Evolutionary conservation across 805 yeast genomes (phyloP).

Genomic region (Yarrowia sp.): DNA sequence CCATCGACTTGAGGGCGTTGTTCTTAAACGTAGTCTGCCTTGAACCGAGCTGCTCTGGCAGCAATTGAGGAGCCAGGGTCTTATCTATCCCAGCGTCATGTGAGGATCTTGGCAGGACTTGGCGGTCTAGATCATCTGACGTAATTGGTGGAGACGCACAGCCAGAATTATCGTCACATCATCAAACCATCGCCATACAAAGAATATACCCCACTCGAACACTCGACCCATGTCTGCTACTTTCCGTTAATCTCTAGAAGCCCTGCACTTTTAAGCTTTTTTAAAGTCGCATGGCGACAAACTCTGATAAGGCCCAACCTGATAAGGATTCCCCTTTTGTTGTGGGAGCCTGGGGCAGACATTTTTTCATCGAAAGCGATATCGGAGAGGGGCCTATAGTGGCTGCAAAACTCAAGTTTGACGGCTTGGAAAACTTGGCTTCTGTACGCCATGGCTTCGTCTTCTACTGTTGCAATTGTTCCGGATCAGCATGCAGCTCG

Average conservation of each 20-base stretch:
- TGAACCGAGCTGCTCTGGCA: too few relatives aligned
- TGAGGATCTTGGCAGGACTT: background rate
- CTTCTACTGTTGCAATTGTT: background rate
- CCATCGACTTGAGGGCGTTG: background rate
- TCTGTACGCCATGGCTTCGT: background rate
- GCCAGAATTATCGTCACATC: background rate
- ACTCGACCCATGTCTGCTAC: background rate
- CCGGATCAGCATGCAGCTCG: background rate
- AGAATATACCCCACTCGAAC: background rate
- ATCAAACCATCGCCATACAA: background rate
- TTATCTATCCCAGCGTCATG: background rate
- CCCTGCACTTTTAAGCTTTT: background rate
- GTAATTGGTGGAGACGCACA: background rate
- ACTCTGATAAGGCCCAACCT: conserved; percentile 13
- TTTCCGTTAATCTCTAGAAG: background rate
- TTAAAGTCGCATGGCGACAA: background rate
- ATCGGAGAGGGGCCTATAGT: background rate
- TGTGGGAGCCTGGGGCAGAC: background rate
- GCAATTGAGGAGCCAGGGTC: background rate
- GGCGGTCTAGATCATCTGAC: background rate
- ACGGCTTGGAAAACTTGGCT: conserved; percentile 1
- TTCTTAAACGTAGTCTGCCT: background rate
- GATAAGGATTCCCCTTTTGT: conserved; percentile 3
- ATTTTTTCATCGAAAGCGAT: too few relatives aligned
- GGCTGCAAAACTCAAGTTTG: background rate